Conservation (phyloP, 140 eudicot genomes). For the Erigeron philadelphicus region DNA sequence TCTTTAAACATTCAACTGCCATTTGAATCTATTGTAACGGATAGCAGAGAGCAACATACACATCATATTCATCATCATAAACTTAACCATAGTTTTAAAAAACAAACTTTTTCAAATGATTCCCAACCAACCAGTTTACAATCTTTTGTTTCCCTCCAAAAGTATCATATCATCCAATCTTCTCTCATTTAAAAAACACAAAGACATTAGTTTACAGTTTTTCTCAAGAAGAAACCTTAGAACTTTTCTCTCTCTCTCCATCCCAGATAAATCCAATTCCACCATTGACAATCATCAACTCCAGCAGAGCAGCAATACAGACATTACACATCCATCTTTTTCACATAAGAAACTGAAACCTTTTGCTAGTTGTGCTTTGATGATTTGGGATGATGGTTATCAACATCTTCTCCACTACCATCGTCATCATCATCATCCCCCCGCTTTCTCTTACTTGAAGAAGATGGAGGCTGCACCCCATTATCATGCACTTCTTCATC, state of each 20-base stretch:
- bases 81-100: conserved; percentile 16
- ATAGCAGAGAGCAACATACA: not conserved
- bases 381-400: conserved; percentile 36
- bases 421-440: conserved; percentile 33
- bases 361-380: conserved; percentile 44
- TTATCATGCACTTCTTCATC: conserved; percentile 44
- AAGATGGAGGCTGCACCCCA: conserved; percentile 41
- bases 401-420: conserved; percentile 29
- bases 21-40: conserved; percentile 31
- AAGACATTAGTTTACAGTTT: conserved; percentile 29
- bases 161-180: not conserved
- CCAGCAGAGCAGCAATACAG: not conserved
- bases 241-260: conserved; percentile 1
- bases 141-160: conserved; percentile 28
- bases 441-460: conserved; percentile 63
- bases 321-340: not conserved
- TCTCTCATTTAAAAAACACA: conserved; percentile 21
- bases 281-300: not conserved
- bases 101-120: conserved; percentile 13
- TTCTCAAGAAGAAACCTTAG: conserved; percentile 12
- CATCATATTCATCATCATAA: not conserved
- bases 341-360: not conserved
- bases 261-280: not conserved
- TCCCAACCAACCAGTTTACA: conserved; percentile 10
- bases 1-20: conserved; percentile 27